Evolutionary conservation across 1,284 basidiomycete genomes (phyloP).

Genomic region (Schizopora paradoxa): DNA sequence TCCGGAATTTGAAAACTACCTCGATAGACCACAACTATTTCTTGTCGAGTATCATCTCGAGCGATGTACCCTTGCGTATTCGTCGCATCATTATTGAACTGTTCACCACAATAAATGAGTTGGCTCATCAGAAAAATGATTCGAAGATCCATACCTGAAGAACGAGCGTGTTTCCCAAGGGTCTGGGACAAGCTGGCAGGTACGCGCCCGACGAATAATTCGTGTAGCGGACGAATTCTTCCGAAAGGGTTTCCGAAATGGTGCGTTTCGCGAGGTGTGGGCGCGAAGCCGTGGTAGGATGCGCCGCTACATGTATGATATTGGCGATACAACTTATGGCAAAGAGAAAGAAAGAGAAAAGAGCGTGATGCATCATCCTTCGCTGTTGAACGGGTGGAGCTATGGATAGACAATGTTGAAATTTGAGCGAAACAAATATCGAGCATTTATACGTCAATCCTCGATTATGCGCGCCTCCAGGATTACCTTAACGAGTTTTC

Average conservation of each 20-base stretch:
- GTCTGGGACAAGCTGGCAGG: constrained; percentile 1
- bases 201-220: constrained; percentile 13
- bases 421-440: no score
- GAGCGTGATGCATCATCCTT: no score
- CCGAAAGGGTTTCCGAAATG: neutral
- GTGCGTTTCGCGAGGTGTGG: neutral
- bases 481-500: no score
- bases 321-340: no score
- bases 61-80: constrained; percentile 45
- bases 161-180: constrained; percentile 10
- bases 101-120: neutral
- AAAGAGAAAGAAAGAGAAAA: no score
- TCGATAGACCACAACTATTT: constrained; percentile 42
- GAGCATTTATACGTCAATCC: no score
- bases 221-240: constrained; percentile 7
- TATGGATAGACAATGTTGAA: no score
- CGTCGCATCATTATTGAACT: constrained; percentile 38
- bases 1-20: constrained; percentile 32
- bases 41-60: constrained; percentile 37
- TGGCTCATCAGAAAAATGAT: neutral
- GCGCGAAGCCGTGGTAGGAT: no score
- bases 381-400: no score
- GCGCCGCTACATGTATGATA: no score
- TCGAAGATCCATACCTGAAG: neutral
- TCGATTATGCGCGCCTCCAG: no score